Conservation (phyloP, 2,329 filamentous ascomycete species). For the Chaetothyriales sp. region DNA sequence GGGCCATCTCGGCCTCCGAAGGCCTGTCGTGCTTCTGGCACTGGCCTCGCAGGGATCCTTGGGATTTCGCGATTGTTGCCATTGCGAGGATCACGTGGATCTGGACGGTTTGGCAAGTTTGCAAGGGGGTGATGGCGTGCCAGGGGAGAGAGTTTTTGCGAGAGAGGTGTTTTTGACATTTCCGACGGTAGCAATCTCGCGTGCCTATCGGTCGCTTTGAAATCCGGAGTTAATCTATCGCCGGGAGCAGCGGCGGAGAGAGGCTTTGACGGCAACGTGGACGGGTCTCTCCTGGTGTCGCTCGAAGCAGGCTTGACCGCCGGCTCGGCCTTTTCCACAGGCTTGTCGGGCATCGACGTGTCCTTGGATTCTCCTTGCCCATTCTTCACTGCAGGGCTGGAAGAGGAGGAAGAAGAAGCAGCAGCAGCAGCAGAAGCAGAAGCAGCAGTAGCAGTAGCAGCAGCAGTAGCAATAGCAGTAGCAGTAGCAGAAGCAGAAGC, state of each 20-base stretch:
- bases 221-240: background rate
- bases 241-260: constrained; percentile 5
- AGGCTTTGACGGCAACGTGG: constrained; percentile 3
- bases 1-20: constrained; percentile 24
- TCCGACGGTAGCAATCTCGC: constrained; percentile 5
- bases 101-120: constrained; percentile 25
- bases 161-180: constrained; percentile 14
- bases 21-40: constrained; percentile 2
- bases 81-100: constrained; percentile 21
- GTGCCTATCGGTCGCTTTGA: constrained; percentile 7
- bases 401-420: too few relatives aligned
- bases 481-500: too few relatives aligned
- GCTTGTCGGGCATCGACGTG: constrained; percentile 28
- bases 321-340: constrained; percentile 3
- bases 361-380: constrained; percentile 36
- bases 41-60: constrained; percentile 23
- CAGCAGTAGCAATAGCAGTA: too few relatives aligned
- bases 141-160: constrained; percentile 27
- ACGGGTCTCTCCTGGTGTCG: constrained; percentile 6
- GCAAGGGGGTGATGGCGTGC: constrained; percentile 23
- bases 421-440: too few relatives aligned
- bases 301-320: constrained; percentile 3
- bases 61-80: constrained; percentile 26
- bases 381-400: constrained; percentile 19
- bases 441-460: too few relatives aligned